Conservation (phyloP, 208 protist genomes). For the Trypanosoma boissoni region DNA sequence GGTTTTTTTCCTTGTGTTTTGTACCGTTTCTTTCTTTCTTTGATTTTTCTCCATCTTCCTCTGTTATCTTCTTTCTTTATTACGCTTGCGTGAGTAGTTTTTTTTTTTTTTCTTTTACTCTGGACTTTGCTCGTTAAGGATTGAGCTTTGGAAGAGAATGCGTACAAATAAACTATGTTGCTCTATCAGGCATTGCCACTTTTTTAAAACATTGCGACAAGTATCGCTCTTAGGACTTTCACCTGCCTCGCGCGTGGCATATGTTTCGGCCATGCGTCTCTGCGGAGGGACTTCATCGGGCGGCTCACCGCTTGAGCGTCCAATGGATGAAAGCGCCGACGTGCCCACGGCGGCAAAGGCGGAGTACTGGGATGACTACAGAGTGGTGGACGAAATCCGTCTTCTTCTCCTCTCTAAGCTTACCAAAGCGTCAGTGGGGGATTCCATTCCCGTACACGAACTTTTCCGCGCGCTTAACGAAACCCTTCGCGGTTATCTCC, state of each 20-base stretch:
- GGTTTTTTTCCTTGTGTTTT: neutral
- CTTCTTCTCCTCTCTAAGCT: neutral
- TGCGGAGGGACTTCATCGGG: too few relatives aligned
- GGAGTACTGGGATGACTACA: constrained; percentile 23
- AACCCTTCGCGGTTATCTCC: constrained; percentile 14
- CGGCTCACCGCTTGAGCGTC: too few relatives aligned
- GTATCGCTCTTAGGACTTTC: too few relatives aligned
- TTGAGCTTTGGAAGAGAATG: too few relatives aligned
- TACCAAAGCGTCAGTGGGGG: neutral
- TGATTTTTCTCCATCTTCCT: neutral
- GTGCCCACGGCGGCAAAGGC: too few relatives aligned
- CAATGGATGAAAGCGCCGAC: neutral
- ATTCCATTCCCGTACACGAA: constrained; percentile 9
- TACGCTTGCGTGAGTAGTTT: neutral
- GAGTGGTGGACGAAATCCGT: constrained; percentile 17
- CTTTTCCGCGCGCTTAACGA: constrained; percentile 16
- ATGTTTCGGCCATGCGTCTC: too few relatives aligned
- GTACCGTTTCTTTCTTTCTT: neutral
- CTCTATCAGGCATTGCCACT: too few relatives aligned
- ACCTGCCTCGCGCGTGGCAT: too few relatives aligned
- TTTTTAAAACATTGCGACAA: too few relatives aligned
- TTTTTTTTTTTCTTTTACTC: too few relatives aligned
- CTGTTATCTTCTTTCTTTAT: neutral
- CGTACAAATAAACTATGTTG: too few relatives aligned
- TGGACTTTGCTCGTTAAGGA: too few relatives aligned